Evolutionary conservation across 2,329 filamentous ascomycete species (phyloP).

Genomic region (Didymella arachidicola): DNA sequence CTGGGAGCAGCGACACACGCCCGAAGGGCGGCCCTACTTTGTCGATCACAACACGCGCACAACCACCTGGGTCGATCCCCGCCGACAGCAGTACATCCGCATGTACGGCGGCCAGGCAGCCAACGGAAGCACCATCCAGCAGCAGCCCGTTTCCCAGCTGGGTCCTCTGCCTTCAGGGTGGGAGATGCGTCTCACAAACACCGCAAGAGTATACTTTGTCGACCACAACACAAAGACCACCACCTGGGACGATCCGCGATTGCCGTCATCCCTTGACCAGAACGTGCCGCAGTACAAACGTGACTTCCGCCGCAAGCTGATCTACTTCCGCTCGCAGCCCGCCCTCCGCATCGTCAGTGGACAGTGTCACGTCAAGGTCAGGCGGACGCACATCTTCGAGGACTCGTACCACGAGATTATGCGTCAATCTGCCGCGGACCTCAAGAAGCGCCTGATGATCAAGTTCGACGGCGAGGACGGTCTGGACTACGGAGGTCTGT

Average conservation of each 20-base stretch:
- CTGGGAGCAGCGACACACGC: slow-evolving; percentile 96
- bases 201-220: slow-evolving; percentile 96
- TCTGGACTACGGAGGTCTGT: slow-evolving; percentile 96
- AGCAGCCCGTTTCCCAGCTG: slow-evolving; percentile 95
- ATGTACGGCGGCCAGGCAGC: slow-evolving; percentile 92
- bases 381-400: slow-evolving; percentile 96
- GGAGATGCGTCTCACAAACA: slow-evolving; percentile 99
- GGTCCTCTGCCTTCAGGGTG: slow-evolving; percentile 95
- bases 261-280: slow-evolving; percentile 95
- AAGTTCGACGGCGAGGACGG: slow-evolving; percentile 99
- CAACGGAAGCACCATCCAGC: slow-evolving; percentile 83
- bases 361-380: slow-evolving; percentile 97
- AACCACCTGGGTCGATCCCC: slow-evolving; percentile 97
- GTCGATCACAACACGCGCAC: slow-evolving; percentile 98
- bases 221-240: slow-evolving; percentile 99
- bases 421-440: slow-evolving; percentile 89
- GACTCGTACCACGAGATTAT: slow-evolving; percentile 99
- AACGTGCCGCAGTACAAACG: slow-evolving; percentile 99
- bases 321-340: slow-evolving; percentile 98
- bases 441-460: slow-evolving; percentile 99
- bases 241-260: slow-evolving; percentile 95
- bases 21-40: slow-evolving; percentile 94
- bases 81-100: slow-evolving; percentile 95
- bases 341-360: slow-evolving; percentile 94
- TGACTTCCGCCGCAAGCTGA: slow-evolving; percentile 96